Evolutionary conservation across 176 grass and related monocot genomes (phyloP), one percentile per base, ranked within the genome.

Genomic region (Carex pumila): DNA sequence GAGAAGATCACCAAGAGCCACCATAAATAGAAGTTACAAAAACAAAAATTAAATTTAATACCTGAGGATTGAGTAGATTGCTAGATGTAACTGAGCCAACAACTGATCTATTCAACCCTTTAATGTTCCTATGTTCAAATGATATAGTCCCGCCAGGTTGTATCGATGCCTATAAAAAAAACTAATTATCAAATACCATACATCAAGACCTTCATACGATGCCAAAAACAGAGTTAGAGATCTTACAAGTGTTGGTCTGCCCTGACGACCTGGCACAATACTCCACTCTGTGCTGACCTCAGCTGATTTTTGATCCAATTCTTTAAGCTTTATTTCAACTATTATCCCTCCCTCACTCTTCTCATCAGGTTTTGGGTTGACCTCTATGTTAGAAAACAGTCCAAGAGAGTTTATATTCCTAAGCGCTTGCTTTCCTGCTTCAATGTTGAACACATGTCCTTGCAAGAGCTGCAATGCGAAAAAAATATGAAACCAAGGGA

Each of bases 241-340:
- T 34, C 49, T 83, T 95, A 95, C 96, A 88, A 99, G 63, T 66
- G 91, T 95, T 71, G 93, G 96, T 19, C 91, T 89, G 47, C 96
- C 93, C 49, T 94, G 81, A 86, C 88, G 91, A 34, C 89, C 96
- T 69, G 91, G 91, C 22, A 94, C 91, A 13, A 99, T 94, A 83
- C 90, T 95, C 96, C 96, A 99, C 59, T 95, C 96, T 36, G 96
- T 94, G 87, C 91, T 95, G 79, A 99, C 96, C 91, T 95, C 96
- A 76, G 93, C 96, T 71, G 91, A 94, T 72, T 95, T 99, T 64
- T 91, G 90, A 60, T 99, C 93, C 79, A 94, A 52, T 88, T 99
- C 96, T 73, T 95, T 95, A n/a, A 99, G 89, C 72, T 95, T 95
- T 79, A 99, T 95, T 90, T 95, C 96, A 64, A 99, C 91, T 61